Conservation (phyloP, 495 filamentous ascomycete species). For the Penicillium canariense region DNA sequence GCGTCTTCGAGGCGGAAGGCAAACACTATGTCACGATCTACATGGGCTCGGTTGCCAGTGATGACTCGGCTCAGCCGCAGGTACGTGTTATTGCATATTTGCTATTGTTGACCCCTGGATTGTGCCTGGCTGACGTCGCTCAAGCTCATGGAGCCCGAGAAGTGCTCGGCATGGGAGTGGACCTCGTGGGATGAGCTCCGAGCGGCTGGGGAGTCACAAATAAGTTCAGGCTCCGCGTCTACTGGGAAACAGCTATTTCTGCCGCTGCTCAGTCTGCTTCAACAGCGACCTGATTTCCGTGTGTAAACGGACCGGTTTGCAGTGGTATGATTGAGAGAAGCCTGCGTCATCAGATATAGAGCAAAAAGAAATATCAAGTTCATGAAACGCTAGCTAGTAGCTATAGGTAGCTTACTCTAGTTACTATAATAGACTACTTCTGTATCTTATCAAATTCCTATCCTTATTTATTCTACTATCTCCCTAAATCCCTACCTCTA, state of each 20-base stretch:
- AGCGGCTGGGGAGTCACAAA: constrained; percentile 6
- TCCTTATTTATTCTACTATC: no score
- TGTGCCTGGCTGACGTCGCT: background rate
- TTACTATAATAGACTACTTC: no score
- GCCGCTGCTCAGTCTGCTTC: constrained; percentile 53
- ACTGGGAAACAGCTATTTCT: constrained; percentile 48
- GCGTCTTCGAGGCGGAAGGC: constrained; percentile 46
- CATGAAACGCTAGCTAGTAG: no score
- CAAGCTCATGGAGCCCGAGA: constrained; percentile 56
- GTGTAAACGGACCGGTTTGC: no score
- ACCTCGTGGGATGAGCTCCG: constrained; percentile 46
- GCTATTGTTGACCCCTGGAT: constrained; percentile 26
- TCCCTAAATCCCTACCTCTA: no score
- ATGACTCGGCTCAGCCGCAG: constrained; percentile 44
- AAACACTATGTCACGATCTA: constrained; percentile 71
- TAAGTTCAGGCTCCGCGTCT: constrained; percentile 3
- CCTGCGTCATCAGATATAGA: no score
- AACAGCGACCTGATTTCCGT: constrained; percentile 39
- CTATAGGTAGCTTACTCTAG: no score
- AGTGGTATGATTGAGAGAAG: no score
- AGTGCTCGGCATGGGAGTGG: constrained; percentile 66
- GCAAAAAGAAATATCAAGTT: no score
- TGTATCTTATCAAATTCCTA: no score
- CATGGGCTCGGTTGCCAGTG: constrained; percentile 43
- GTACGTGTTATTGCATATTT: constrained; percentile 33